Conservation (phyloP, 139 green algal genomes). For the Chlamydomonas schloesseri region DNA sequence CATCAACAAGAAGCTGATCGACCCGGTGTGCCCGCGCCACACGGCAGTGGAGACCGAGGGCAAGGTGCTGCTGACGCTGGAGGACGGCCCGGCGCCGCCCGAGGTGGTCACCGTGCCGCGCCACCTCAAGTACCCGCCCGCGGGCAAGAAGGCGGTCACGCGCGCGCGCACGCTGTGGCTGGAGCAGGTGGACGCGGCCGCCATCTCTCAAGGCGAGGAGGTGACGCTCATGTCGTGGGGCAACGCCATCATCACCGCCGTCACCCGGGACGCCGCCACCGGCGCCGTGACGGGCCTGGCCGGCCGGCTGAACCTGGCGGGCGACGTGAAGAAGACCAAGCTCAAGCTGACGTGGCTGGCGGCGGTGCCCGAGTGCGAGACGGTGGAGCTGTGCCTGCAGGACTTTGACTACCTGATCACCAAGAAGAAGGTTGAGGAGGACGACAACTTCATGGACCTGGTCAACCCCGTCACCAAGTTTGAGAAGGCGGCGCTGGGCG, state of each 20-base stretch:
- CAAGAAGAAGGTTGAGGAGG: constrained; percentile 96
- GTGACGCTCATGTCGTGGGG: constrained; percentile 99
- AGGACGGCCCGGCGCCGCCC: constrained; percentile 69
- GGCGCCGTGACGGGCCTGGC: constrained; percentile 61
- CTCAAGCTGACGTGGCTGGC: constrained; percentile 98
- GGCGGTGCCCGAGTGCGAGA: constrained; percentile 50
- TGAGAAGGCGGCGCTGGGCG: constrained; percentile 78
- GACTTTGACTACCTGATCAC: constrained; percentile 97
- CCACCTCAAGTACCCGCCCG: constrained; percentile 93
- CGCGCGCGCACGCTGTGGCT: constrained; percentile 73
- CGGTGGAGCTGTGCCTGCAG: constrained; percentile 69
- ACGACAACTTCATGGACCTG: constrained; percentile 87
- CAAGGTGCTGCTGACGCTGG: constrained; percentile 76
- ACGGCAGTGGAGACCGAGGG: constrained; percentile 79
- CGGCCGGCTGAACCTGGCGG: constrained; percentile 87
- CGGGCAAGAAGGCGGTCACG: constrained; percentile 82
- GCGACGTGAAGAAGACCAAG: constrained; percentile 96
- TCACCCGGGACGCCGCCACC: constrained; percentile 49
- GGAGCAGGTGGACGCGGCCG: constrained; percentile 88
- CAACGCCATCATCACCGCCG: constrained; percentile 87
- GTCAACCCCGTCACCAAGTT: constrained; percentile 76
- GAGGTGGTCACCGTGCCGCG: constrained; percentile 73
- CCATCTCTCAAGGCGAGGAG: constrained; percentile 86
- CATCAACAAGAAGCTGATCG: constrained; percentile 97
- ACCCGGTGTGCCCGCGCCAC: constrained; percentile 89